Evolutionary conservation across 768 basidiomycete genomes (phyloP).

Genomic region (Baorangia bicolor): DNA sequence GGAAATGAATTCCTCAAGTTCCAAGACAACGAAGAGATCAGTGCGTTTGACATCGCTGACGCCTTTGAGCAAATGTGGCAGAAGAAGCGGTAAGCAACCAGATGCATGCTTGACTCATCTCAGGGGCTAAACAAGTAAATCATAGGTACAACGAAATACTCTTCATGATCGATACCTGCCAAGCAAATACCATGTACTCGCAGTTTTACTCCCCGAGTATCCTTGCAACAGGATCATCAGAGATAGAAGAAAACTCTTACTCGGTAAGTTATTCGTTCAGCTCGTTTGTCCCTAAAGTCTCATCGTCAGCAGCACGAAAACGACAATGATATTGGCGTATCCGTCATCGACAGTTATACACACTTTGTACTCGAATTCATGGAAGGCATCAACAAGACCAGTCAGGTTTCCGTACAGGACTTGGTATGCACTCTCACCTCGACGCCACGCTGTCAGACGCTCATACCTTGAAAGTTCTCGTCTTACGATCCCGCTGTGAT

Average conservation of each 20-base stretch:
- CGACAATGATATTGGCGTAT: constrained; percentile 91
- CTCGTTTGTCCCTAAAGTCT: not conserved
- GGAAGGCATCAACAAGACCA: constrained; percentile 92
- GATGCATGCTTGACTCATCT: not conserved
- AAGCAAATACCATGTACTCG: constrained; percentile 94
- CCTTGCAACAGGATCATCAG: constrained; percentile 85
- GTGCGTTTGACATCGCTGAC: constrained; percentile 95
- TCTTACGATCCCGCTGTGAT: constrained; percentile 74
- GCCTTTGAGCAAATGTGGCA: constrained; percentile 99
- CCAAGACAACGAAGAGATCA: constrained; percentile 98
- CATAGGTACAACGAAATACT: constrained; percentile 87
- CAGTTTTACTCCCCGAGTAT: constrained; percentile 94
- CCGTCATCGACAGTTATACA: constrained; percentile 93
- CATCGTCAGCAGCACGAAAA: constrained; percentile 69
- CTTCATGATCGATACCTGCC: constrained; percentile 98
- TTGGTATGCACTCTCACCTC: constrained; percentile 52
- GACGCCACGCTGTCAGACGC: not conserved
- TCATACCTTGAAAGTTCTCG: constrained; percentile 59
- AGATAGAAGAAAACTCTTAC: constrained; percentile 86
- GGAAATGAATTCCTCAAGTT: constrained; percentile 99
- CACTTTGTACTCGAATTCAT: constrained; percentile 90
- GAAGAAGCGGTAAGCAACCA: constrained; percentile 70
- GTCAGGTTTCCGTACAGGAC: constrained; percentile 73
- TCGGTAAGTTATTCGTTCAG: constrained; percentile 56
- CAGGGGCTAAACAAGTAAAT: constrained; percentile 32